Evolutionary conservation across 306 rosid genomes (phyloP).

Genomic region (Cyclanthera cordifolia): DNA sequence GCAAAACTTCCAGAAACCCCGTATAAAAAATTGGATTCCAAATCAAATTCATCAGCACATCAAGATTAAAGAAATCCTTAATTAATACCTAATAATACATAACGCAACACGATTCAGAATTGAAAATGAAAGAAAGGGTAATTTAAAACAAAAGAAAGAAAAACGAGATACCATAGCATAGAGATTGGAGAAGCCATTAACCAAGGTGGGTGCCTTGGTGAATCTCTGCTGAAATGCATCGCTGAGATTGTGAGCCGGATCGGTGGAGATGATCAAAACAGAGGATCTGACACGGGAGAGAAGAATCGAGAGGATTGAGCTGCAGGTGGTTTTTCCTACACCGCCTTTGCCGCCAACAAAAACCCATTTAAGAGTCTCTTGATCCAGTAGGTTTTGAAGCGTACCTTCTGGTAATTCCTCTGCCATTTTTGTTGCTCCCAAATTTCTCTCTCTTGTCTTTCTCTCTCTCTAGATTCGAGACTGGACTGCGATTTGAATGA

Average conservation of each 20-base stretch:
- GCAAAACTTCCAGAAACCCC: background rate
- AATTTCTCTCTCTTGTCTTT: background rate
- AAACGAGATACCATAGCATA: slow-evolving; percentile 66
- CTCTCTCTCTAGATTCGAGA: slow-evolving; percentile 10
- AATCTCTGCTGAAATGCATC: slow-evolving; percentile 94
- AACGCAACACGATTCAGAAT: background rate
- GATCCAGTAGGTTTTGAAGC: slow-evolving; percentile 63
- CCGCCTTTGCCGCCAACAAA: slow-evolving; percentile 98
- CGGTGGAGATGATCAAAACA: slow-evolving; percentile 90
- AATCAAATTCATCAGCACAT: background rate
- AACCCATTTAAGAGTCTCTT: slow-evolving; percentile 85
- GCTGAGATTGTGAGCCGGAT: slow-evolving; percentile 98
- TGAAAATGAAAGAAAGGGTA: background rate
- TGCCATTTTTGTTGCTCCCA: slow-evolving; percentile 20
- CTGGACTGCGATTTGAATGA: background rate
- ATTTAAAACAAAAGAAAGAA: too few relatives aligned
- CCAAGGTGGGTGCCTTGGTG: slow-evolving; percentile 80
- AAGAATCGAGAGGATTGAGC: slow-evolving; percentile 82
- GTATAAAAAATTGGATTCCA: background rate
- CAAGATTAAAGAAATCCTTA: background rate
- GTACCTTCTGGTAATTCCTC: slow-evolving; percentile 51
- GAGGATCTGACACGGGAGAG: slow-evolving; percentile 69
- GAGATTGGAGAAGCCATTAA: slow-evolving; percentile 82
- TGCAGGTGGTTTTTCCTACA: slow-evolving; percentile 89
- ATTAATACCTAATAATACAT: background rate